Evolutionary conservation across 129 eudicot species (phyloP), one percentile per base, ranked within the genome.

Genomic region (Erigeron canadensis): DNA sequence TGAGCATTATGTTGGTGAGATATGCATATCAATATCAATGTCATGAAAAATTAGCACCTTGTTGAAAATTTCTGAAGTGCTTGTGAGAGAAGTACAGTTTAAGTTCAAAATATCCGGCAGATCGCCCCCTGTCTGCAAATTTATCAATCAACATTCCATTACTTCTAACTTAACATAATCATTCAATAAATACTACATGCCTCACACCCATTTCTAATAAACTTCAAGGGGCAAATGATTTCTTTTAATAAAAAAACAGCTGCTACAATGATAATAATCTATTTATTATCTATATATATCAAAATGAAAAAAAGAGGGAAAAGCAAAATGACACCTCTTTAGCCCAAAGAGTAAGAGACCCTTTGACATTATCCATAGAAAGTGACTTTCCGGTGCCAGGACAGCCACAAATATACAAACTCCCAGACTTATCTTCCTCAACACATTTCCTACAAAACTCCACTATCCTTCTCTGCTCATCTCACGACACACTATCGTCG

Each of bases 381-480:
- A 90, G 73, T 9, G 96, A 82, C 75, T 90, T 90, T 17, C 96
- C 96, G 10, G 96, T 90, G 64, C 96, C 96, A 0, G 96, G 95
- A 47, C 88, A 81, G 6, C 96, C 96, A 77, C 96, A 90, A 7
- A 81, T 73, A 77, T 87, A 90, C 72, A 90, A 79, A 73, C 91
- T 90, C 70, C 95, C 96, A 37, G 89, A 77, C 48, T 85, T 90
- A 73, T 81, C 86, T 65, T 84, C 79, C 65, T 86, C 79, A 61
- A 91, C 67, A 41, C 84, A 78, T 59, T 73, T 73, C 79, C 86
- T 84, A 78, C 89, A 88, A 70, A 91, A 91, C 39, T 91, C 89
- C 81, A 86, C 62, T 61, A 91, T 77, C 85, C 78, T 83, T 43
- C 75, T 82, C 53, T 85, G 86, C 73, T 91, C 96, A 74, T 86